Conservation (phyloP, 1,139 yeast genomes). For the Pichia sp. region DNA sequence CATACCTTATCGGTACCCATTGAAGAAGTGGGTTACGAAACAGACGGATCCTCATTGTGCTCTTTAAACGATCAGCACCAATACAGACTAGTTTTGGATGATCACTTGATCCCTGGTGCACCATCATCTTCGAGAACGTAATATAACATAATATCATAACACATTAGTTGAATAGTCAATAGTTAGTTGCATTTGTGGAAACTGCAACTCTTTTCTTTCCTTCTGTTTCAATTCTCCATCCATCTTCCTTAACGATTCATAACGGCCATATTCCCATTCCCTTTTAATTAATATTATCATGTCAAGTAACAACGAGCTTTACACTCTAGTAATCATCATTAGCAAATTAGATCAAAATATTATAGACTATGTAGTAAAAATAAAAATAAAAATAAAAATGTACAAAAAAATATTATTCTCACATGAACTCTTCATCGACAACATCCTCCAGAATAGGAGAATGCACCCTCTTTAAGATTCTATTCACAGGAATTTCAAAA, state of each 20-base stretch:
- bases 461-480: not conserved
- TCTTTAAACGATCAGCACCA: slow-evolving; percentile 2
- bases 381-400: not conserved
- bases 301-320: too few species aligned
- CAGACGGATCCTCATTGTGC: slow-evolving; percentile 3
- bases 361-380: not conserved
- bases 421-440: slow-evolving; percentile 20
- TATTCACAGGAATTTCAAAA: slow-evolving; percentile 8
- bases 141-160: not conserved
- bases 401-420: slow-evolving; percentile 13
- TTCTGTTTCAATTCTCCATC: too few species aligned
- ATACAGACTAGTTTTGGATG: slow-evolving; percentile 10
- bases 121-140: not conserved
- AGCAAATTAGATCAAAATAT: not conserved
- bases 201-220: too few species aligned
- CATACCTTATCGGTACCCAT: not conserved
- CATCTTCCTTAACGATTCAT: too few species aligned
- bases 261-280: too few species aligned
- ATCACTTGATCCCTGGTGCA: slow-evolving; percentile 10
- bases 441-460: slow-evolving; percentile 23
- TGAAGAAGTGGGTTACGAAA: not conserved
- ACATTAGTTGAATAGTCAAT: too few species aligned
- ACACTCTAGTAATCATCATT: not conserved
- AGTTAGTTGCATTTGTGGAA: too few species aligned
- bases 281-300: too few species aligned